phyloP scores from a whole-genome alignment of 108 stramenopile species.

The Fragilariopsis cylindrus region DNA sequence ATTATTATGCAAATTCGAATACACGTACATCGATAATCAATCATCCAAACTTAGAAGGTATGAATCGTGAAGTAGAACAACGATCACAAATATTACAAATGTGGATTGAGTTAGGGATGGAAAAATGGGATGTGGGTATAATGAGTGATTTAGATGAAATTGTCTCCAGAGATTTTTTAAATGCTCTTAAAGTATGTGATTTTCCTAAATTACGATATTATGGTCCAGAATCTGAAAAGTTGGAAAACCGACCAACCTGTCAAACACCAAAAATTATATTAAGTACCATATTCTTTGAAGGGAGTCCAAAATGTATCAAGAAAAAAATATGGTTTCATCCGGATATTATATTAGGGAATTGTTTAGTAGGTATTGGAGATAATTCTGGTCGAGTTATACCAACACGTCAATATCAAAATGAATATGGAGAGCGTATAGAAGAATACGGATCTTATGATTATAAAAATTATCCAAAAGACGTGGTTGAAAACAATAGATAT shows the following conservation, averaged over 20 bases:
- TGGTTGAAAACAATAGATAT: not conserved
- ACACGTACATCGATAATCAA: not conserved
- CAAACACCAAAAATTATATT: slow-evolving; percentile 26
- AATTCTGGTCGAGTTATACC: not conserved
- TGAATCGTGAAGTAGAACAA: slow-evolving; percentile 41
- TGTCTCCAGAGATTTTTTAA: slow-evolving; percentile 55
- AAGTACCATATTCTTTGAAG: slow-evolving; percentile 42
- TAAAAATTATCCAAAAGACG: slow-evolving; percentile 6
- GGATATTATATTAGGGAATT: slow-evolving; percentile 1
- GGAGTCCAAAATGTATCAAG: slow-evolving; percentile 43
- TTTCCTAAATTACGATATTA: slow-evolving; percentile 8
- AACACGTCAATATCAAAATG: not conserved
- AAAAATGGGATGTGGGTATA: slow-evolving; percentile 47
- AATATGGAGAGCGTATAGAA: not conserved
- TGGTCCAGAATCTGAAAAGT: not conserved
- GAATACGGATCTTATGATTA: not conserved
- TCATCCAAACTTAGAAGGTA: not conserved
- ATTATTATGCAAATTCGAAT: not conserved
- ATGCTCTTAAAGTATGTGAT: slow-evolving; percentile 58
- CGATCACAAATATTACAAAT: slow-evolving; percentile 43
- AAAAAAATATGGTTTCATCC: slow-evolving; percentile 25
- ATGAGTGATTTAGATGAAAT: slow-evolving; percentile 59
- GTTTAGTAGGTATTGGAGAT: slow-evolving; percentile 15
- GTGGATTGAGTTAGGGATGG: slow-evolving; percentile 65
- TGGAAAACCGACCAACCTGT: not conserved